Evolutionary conservation across 441 rosid genomes (phyloP).

Genomic region (Biscutella laevigata): DNA sequence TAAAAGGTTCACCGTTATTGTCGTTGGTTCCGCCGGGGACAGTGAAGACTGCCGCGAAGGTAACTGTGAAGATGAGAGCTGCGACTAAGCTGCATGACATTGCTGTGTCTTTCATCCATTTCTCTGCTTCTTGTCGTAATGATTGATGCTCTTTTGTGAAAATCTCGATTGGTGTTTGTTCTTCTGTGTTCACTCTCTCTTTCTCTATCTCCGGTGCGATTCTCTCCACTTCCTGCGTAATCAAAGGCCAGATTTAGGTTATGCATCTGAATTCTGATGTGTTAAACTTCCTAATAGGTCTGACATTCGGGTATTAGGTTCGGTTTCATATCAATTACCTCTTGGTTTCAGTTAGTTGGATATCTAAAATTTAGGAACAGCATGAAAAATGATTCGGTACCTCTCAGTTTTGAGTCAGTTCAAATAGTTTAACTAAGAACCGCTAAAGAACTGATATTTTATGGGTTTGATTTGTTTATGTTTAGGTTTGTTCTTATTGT

Average conservation of each 20-base stretch:
- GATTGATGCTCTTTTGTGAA: slow-evolving; percentile 28
- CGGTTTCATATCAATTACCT: no score
- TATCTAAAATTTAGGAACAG: no score
- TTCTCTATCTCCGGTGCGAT: slow-evolving; percentile 23
- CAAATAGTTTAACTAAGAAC: no score
- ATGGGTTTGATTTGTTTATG: no score
- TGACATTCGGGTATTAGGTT: no score
- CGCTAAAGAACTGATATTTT: no score
- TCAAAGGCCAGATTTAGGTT: not conserved
- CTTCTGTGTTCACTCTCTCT: slow-evolving; percentile 20
- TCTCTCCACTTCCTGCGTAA: slow-evolving; percentile 25
- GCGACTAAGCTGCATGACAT: slow-evolving; percentile 31
- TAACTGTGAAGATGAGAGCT: slow-evolving; percentile 31
- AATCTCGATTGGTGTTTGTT: slow-evolving; percentile 26
- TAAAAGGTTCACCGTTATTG: slow-evolving; percentile 14
- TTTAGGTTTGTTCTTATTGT: no score
- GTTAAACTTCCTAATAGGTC: no score
- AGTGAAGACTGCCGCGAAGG: slow-evolving; percentile 32
- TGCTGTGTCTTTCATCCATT: slow-evolving; percentile 38
- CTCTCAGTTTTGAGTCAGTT: no score
- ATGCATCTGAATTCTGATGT: no score
- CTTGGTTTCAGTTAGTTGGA: no score
- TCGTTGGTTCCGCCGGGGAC: slow-evolving; percentile 34
- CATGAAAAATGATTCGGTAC: no score
- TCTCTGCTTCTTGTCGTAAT: slow-evolving; percentile 26